Conservation (phyloP, 2,329 filamentous ascomycete species). For the Teratosphaeria epicoccoides region DNA sequence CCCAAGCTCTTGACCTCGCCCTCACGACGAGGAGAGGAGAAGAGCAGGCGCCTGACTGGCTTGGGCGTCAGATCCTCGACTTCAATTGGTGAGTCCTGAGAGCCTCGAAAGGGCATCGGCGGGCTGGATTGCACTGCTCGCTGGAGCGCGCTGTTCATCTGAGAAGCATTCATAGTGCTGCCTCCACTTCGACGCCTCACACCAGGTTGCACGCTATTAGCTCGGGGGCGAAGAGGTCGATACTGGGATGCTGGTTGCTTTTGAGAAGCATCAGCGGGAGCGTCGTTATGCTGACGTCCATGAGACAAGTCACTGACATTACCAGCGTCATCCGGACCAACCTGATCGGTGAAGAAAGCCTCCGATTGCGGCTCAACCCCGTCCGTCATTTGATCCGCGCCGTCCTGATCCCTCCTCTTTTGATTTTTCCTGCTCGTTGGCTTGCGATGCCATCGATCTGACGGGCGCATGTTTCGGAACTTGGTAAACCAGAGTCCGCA, state of each 20-base stretch:
- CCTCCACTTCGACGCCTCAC: slow-evolving; percentile 15
- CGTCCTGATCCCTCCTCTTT: slow-evolving; percentile 16
- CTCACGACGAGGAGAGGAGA: slow-evolving; percentile 63
- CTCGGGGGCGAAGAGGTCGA: slow-evolving; percentile 29
- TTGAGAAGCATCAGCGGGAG: background rate
- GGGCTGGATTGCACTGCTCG: slow-evolving; percentile 50
- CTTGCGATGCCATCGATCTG: slow-evolving; percentile 61
- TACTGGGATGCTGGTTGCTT: background rate
- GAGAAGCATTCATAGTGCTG: slow-evolving; percentile 21
- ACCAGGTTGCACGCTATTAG: slow-evolving; percentile 35
- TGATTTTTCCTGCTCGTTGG: slow-evolving; percentile 16
- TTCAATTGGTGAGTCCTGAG: slow-evolving; percentile 39
- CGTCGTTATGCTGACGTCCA: slow-evolving; percentile 2
- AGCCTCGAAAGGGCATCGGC: slow-evolving; percentile 43
- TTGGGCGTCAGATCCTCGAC: slow-evolving; percentile 46
- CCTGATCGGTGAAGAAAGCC: slow-evolving; percentile 4
- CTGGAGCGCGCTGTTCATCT: slow-evolving; percentile 31
- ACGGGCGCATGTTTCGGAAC: slow-evolving; percentile 71
- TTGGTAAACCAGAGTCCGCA: slow-evolving; percentile 94
- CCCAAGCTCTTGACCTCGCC: slow-evolving; percentile 52
- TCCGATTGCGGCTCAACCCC: slow-evolving; percentile 23
- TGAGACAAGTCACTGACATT: slow-evolving; percentile 3
- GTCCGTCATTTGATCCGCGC: slow-evolving; percentile 15
- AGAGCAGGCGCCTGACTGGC: slow-evolving; percentile 60
- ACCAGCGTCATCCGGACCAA: background rate